phyloP scores from a whole-genome alignment of 1,284 basidiomycete species.

The Bjerkandera adusta region DNA sequence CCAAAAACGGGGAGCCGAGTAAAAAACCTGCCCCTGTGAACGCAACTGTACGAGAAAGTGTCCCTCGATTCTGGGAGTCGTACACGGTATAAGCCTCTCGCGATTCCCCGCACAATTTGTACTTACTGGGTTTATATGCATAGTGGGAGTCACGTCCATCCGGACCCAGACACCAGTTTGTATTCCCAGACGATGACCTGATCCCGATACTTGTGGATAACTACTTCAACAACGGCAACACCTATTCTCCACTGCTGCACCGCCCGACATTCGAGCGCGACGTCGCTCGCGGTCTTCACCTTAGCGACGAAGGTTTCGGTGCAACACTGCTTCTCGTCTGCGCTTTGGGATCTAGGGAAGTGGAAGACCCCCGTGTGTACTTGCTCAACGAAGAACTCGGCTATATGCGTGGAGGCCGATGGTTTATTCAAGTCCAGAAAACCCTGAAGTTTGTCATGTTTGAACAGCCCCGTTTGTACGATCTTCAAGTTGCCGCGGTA shows the following conservation, averaged over 20 bases:
- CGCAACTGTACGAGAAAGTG: not conserved
- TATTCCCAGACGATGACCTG: not conserved
- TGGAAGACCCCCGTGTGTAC: constrained; percentile 57
- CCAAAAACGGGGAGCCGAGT: constrained; percentile 39
- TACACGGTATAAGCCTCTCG: not conserved
- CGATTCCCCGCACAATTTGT: not conserved
- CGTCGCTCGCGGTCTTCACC: constrained; percentile 38
- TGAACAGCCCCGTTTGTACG: constrained; percentile 36
- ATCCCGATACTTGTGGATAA: constrained; percentile 40
- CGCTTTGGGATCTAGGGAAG: constrained; percentile 47
- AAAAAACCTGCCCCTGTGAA: not conserved
- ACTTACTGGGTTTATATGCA: not conserved
- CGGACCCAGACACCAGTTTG: not conserved
- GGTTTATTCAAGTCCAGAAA: constrained; percentile 4
- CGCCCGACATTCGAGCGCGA: constrained; percentile 43
- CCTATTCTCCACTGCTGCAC: constrained; percentile 47
- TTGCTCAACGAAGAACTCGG: constrained; percentile 21
- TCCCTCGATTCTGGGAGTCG: not conserved
- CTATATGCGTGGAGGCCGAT: constrained; percentile 11
- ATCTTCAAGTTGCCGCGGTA: constrained; percentile 54
- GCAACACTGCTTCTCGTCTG: constrained; percentile 49
- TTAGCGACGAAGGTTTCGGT: constrained; percentile 43
- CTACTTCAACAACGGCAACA: constrained; percentile 44
- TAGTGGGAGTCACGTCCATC: not conserved
- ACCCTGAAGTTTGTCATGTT: not conserved